A percentile compares a stretch with the other conserved stretches of the same genome.
These are phyloP conservation scores for Poa annua DNA, from an alignment of 176 grass and related monocot species.

Conservation along the genomic window DNA sequence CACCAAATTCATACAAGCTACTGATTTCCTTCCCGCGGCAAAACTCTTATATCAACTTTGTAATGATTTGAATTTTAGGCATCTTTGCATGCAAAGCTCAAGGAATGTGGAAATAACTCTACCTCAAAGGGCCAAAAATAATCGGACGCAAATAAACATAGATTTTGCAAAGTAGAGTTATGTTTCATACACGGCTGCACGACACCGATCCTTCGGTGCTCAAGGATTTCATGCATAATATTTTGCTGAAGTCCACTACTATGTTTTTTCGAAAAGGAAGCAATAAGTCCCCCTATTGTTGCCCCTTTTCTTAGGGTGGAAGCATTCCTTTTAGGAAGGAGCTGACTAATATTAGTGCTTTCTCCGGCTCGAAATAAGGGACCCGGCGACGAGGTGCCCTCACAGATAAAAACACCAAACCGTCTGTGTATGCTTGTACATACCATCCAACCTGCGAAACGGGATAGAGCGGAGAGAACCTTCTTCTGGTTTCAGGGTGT, in stretches of 20 bases:
- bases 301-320: constrained; percentile 15
- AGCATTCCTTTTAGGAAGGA: constrained; percentile 49
- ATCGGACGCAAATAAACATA: neutral
- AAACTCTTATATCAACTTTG: neutral
- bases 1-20: no score
- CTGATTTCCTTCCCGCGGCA: neutral
- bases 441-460: constrained; percentile 53
- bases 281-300: no score
- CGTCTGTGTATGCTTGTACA: constrained; percentile 43
- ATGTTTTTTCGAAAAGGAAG: no score
- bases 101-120: no score
- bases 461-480: no score
- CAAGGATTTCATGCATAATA: no score
- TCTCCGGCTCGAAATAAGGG: constrained; percentile 49
- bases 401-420: constrained; percentile 42
- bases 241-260: no score
- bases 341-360: constrained; percentile 45
- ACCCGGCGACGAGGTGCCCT: constrained; percentile 59
- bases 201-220: no score
- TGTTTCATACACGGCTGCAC: no score
- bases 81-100: neutral
- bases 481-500: no score
- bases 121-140: neutral
- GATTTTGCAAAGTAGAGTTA: neutral
- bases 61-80: neutral